Percentiles rank a stretch among this genome's conserved stretches.
phyloP scores from a whole-genome alignment of 805 yeast species.

The Ogataea salicorniae region DNA sequence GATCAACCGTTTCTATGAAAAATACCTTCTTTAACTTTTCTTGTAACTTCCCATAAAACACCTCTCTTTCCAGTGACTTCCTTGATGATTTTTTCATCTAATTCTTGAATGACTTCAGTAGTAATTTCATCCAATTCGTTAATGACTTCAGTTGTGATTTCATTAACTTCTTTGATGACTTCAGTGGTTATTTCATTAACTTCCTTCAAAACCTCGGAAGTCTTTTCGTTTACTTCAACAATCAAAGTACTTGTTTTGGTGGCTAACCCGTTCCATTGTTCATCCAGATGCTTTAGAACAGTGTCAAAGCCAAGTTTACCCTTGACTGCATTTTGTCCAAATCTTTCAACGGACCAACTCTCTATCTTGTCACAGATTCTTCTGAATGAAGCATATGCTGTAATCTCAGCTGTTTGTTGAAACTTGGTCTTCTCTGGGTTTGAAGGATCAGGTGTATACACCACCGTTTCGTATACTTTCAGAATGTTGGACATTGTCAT shows the following conservation, averaged over 20 bases:
- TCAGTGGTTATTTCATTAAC: constrained; percentile 19
- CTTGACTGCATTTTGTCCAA: constrained; percentile 76
- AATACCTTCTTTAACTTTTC: constrained; percentile 3
- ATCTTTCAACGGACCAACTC: constrained; percentile 87
- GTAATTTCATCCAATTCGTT: constrained; percentile 15
- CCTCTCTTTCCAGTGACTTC: constrained; percentile 4
- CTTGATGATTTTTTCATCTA: constrained; percentile 10
- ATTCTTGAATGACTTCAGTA: constrained; percentile 9
- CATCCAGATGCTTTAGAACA: constrained; percentile 53
- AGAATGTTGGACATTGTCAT: constrained; percentile 73
- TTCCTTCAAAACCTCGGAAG: constrained; percentile 21
- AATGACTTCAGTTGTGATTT: constrained; percentile 15
- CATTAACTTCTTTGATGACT: constrained; percentile 16
- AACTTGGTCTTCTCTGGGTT: constrained; percentile 58
- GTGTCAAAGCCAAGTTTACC: constrained; percentile 84
- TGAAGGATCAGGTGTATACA: constrained; percentile 61
- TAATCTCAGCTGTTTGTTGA: constrained; percentile 79
- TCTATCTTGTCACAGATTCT: constrained; percentile 77
- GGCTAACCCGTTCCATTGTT: constrained; percentile 29
- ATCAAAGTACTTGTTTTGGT: constrained; percentile 21
- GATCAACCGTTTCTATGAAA: constrained; percentile 6
- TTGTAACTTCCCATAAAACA: background rate
- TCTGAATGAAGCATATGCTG: constrained; percentile 71
- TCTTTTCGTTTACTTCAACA: constrained; percentile 22
- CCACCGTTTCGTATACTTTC: constrained; percentile 83